Base-by-base conservation (phyloP, 345 rosid genomes). In the Populus pruinosa region DNA sequence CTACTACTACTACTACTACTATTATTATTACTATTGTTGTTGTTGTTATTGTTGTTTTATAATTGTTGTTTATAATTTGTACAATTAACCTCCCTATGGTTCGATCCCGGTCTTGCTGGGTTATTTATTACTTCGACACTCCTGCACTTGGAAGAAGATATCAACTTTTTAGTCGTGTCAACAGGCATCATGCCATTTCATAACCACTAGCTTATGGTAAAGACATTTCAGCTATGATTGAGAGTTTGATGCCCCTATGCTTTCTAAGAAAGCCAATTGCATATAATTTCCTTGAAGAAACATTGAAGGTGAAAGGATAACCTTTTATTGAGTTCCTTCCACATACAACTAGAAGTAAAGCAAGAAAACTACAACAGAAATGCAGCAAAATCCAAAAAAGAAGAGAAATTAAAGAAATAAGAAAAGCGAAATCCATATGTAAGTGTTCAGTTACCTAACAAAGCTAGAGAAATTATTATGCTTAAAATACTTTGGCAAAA, bases 401-500 rank as follows among this genome's bases (percentile, higher is more conserved):
- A 14, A 29, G 8, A 76, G 27, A 25, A 25, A 25, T 25, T 25
- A 25, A 76, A 6, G 49, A 74, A 29, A 4, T 8, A 50, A 50
- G 68, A 47, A 31, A 23, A 36, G 68, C 20, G n/a, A n/a, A 79
- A 21, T 29, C 43, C 90, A 25, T 86, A 94, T 96, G 67, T 94
- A 94, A 66, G 98, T 94, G 76, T 94, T 94, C 38, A 94, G 85
- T 80, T 94, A 97, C 61, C 98, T 87, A 76, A 93, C 97, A 55
- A 93, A 93, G 88, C 98, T 92, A 69, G 97, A 90, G 88, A 94
- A 92, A 83, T 94, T 94, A 68, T 91, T 92, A 80, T 94, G 98
- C 91, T 94, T 92, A 83, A 94, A 94, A 80, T 88, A 87, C 80
- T 90, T 92, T 64, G 98, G 98, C 12, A 94, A 79, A 31, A 94